Evolutionary conservation across 2,329 filamentous ascomycete genomes (phyloP).

Genomic region (Penicillium sp.): DNA sequence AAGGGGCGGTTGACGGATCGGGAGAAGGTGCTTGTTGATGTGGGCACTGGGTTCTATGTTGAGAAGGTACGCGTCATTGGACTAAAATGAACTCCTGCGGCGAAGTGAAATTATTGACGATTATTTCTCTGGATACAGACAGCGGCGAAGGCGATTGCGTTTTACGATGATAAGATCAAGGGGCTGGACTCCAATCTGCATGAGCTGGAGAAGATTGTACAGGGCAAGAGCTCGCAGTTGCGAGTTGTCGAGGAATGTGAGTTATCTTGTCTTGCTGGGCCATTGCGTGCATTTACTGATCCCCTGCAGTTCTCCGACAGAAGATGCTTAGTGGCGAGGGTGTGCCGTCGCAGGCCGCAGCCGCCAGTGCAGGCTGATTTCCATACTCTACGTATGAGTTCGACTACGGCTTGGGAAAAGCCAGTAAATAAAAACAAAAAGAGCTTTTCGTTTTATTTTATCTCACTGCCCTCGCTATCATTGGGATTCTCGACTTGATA

Average conservation of each 20-base stretch:
- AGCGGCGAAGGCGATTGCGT: constrained; percentile 60
- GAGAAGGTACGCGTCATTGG: constrained; percentile 82
- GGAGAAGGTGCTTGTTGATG: constrained; percentile 79
- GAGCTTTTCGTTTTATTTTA: not conserved
- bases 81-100: too few relatives aligned
- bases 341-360: constrained; percentile 33
- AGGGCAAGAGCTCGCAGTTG: constrained; percentile 77
- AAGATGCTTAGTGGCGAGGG: constrained; percentile 50
- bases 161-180: constrained; percentile 67
- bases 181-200: constrained; percentile 63
- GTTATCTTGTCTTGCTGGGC: constrained; percentile 17
- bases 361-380: constrained; percentile 16
- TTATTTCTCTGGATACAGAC: constrained; percentile 35
- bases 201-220: constrained; percentile 66
- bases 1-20: constrained; percentile 73
- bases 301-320: constrained; percentile 48
- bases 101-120: too few relatives aligned
- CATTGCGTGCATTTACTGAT: constrained; percentile 18
- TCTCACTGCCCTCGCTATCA: not conserved
- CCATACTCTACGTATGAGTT: not conserved
- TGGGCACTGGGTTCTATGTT: constrained; percentile 90
- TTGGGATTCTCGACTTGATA: not conserved
- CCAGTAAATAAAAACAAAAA: constrained; percentile 6
- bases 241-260: constrained; percentile 84
- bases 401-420: constrained; percentile 4